Base-by-base conservation (phyloP, 805 yeast genomes). In the Candida ulmi region DNA sequence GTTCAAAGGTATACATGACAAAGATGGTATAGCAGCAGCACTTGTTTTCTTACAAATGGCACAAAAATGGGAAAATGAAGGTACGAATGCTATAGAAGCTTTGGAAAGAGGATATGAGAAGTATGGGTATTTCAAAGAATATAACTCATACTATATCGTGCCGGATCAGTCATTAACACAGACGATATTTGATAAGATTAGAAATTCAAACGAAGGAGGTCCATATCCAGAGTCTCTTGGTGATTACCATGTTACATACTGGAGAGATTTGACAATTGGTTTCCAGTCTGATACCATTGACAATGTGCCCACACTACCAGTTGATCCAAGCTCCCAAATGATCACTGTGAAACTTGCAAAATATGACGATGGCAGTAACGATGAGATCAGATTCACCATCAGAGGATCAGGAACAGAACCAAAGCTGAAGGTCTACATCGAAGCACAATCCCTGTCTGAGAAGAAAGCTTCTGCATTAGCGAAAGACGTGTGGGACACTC, bases 401-500 rank as follows among this genome's bases (percentile, higher is more conserved):
- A 72, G 99, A 38, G 97, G 97, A 0, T 87, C 96, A 3, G 99
- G 99, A 11, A 91, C 99, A 0, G 99, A 91, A 59, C 97, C 97
- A 3, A 91, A 91, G 58, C 67, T 91, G 46, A 91, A 91, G 60
- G 85, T 91, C 1, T 91, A 91, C 62, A 80, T 91, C 26, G 99
- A 91, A 56, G 93, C 95, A 0, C 61, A 61, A 31, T 71, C 87
- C 0, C 36, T 45, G 0, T 58, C 65, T 8, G 84, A 72, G 33
- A 53, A 43, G 0, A 55, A 60, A 4, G 85, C 96, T 0, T 43
- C 50, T 0, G 43, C 32, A 0, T 53, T 81, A 8, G 91, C 95
- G 0, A 61, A 61, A 15, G 59, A 65, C 17, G 83, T 87, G 8
- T 91, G 97, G 97, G 57, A 65, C 9, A 52, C 68, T 1, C 60